Base-by-base conservation (phyloP, 495 filamentous ascomycete species). In the Astrothelium macrocarpum region DNA sequence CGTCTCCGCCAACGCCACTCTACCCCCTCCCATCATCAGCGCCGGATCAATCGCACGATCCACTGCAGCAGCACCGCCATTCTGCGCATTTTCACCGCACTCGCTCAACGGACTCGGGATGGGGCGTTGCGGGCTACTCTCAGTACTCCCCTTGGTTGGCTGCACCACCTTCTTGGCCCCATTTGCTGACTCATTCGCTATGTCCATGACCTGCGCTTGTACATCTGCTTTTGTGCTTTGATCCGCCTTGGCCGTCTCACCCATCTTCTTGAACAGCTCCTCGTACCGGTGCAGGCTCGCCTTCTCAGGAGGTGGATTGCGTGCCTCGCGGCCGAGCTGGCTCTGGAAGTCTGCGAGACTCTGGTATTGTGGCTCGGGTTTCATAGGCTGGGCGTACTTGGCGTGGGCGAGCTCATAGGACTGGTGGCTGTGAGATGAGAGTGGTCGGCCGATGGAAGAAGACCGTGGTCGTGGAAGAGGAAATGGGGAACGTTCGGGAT, bases 211-310 rank as follows among this genome's bases (percentile, higher is more conserved):
- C n/a, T n/a, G n/a, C n/a, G n/a, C n/a, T n/a, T n/a, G n/a, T n/a
- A n/a, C 34, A 5, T 14, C 34, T 14, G 34, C n/a, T 7, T 7
- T 23, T 7, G 28, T 25, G 31, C 14, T 36, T 18, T 4, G 16
- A 2, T 60, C 32, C 25, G 14, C 31, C 31, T 60, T n/a, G 20
- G 59, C 59, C 16, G 20, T 36, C 59, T 43, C 36, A 3, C 59
- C 36, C 31, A 60, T 43, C 31, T 36, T 60, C 59, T 60, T 60
- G 59, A 60, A 12, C n/a, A 60, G 31, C 59, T 60, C 28, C 25
- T 56, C 49, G 25, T 56, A 56, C 20, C 49, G 49, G 10, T 56
- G 49, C 49, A 56, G 12, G 49, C 49, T 56, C 49, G 49, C 49
- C 49, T 26, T 16, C 49, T 56, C 49, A 11, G 49, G 49, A 3